phyloP scores from a whole-genome alignment of 176 grass and related monocot genomes.

The Zoysia japonica region DNA sequence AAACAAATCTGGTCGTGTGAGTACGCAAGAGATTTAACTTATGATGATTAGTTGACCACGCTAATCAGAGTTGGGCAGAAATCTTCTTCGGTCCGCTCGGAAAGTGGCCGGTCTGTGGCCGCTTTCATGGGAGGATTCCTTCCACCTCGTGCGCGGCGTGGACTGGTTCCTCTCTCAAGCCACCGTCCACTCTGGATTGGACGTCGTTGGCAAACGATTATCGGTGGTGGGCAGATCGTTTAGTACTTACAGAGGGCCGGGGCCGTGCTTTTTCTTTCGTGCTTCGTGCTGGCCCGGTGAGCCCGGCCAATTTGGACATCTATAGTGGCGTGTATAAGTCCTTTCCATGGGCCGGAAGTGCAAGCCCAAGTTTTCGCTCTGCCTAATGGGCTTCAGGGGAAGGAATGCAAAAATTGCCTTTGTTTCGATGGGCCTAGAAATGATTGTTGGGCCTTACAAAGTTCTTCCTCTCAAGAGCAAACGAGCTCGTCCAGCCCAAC shows the following conservation, averaged over 20 bases:
- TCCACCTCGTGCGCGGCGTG: not conserved
- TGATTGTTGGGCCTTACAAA: not conserved
- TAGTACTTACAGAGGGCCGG: not conserved
- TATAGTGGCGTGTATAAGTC: no score
- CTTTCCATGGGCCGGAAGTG: not conserved
- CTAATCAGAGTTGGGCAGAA: not conserved
- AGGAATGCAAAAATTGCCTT: no score
- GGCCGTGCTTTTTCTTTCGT: no score
- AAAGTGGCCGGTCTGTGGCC: not conserved
- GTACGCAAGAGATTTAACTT: not conserved
- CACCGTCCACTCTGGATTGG: not conserved
- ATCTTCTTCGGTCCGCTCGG: not conserved
- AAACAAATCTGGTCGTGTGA: not conserved
- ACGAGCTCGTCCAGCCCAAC: no score
- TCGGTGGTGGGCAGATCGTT: not conserved
- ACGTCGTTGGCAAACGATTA: no score
- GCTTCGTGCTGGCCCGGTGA: no score
- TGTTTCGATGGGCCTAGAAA: no score
- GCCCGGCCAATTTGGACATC: no score
- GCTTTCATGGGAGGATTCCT: not conserved
- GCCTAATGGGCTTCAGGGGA: no score
- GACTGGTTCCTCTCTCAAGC: not conserved
- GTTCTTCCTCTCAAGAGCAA: no score
- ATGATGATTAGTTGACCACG: not conserved
- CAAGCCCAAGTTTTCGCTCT: no score